A percentile compares a stretch with the other conserved stretches of the same genome.
Conservation (phyloP, 2,329 filamentous ascomycete genomes). For the Penicillium sp. region DNA sequence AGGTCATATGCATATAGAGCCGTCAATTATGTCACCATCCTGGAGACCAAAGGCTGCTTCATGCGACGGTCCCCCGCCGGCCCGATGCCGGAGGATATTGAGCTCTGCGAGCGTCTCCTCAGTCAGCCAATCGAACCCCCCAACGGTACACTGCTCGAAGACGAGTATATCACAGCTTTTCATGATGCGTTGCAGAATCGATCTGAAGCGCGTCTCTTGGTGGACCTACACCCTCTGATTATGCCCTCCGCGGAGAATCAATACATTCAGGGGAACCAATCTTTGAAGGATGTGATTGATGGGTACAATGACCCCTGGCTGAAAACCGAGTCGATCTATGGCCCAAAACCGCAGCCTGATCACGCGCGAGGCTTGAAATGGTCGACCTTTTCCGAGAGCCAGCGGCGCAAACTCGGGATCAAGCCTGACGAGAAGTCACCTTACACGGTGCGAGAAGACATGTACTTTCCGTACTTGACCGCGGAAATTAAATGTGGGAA, state of each 20-base stretch:
- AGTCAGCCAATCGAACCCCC: constrained; percentile 1
- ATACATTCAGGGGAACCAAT: constrained; percentile 3
- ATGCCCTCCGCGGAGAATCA: constrained; percentile 5
- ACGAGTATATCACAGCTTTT: not conserved
- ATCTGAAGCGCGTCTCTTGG: constrained; percentile 5
- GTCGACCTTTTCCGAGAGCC: constrained; percentile 2
- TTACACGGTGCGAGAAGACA: constrained; percentile 3
- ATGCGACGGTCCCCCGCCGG: constrained; percentile 2
- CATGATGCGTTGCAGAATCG: not conserved
- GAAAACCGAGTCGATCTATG: constrained; percentile 5
- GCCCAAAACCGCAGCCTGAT: constrained; percentile 5
- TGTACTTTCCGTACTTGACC: constrained; percentile 5
- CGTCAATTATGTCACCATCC: constrained; percentile 1
- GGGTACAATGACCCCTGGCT: constrained; percentile 8
- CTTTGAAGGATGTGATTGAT: constrained; percentile 1
- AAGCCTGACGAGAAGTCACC: constrained; percentile 4
- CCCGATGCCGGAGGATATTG: constrained; percentile 2
- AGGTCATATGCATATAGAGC: constrained; percentile 1
- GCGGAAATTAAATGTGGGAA: constrained; percentile 7
- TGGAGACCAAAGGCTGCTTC: constrained; percentile 6
- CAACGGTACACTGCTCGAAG: constrained; percentile 1
- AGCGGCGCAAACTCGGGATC: constrained; percentile 7
- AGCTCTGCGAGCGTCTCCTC: constrained; percentile 5
- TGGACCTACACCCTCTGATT: constrained; percentile 3
- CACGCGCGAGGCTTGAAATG: constrained; percentile 4